These are phyloP conservation scores for Gelatoporia subvermispora DNA, from an alignment of 768 basidiomycete genomes.

Conservation along the genomic window DNA sequence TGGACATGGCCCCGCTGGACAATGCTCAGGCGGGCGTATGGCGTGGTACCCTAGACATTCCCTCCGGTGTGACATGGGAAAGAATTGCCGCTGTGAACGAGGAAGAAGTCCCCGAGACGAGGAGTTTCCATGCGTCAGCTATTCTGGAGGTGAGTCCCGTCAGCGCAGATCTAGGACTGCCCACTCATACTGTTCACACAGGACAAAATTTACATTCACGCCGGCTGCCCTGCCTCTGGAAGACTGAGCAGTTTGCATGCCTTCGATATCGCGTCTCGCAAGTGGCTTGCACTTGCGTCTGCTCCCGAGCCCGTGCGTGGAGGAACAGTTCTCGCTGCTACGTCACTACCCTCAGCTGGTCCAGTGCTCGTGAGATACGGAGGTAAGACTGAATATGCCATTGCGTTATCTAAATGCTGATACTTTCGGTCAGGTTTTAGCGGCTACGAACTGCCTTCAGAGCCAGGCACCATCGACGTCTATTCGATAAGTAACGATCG, in stretches of 20 bases:
- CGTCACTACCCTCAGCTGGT: constrained; percentile 8
- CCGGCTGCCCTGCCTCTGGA: constrained; percentile 34
- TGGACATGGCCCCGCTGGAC: constrained; percentile 32
- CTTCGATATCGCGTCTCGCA: constrained; percentile 23
- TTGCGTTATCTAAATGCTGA: neutral
- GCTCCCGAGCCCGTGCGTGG: constrained; percentile 36
- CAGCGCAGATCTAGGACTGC: neutral
- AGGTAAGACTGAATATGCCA: constrained; percentile 11
- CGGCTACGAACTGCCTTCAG: constrained; percentile 30
- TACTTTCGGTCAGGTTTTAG: constrained; percentile 25
- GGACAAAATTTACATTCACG: constrained; percentile 34
- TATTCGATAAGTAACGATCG: constrained; percentile 28
- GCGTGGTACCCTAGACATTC: neutral
- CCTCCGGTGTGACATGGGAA: constrained; percentile 24
- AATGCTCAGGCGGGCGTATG: constrained; percentile 14
- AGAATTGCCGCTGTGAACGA: constrained; percentile 22
- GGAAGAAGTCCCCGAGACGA: constrained; percentile 26
- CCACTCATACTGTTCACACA: constrained; percentile 2
- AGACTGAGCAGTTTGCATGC: constrained; percentile 32
- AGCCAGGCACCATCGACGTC: constrained; percentile 26
- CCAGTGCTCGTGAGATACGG: constrained; percentile 35
- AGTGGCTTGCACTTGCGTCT: constrained; percentile 29
- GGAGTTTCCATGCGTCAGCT: constrained; percentile 34
- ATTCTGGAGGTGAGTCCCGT: constrained; percentile 21
- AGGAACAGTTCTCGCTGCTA: constrained; percentile 34